phyloP scores from a whole-genome alignment of 1,284 basidiomycete species.

The Porodaedalea pini region DNA sequence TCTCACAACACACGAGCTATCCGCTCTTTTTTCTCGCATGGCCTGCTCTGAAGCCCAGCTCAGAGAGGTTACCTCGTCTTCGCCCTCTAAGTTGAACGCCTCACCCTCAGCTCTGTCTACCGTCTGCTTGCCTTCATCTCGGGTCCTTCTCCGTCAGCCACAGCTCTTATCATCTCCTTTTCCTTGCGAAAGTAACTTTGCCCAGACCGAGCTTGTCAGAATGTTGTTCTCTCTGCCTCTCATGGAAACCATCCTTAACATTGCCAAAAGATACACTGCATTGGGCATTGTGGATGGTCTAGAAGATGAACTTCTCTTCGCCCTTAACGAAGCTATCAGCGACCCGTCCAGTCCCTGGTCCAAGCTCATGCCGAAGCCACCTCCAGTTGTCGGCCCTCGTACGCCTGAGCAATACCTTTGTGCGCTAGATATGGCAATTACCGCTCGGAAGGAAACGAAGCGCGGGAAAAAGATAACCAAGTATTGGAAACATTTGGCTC shows the following conservation, averaged over 20 bases:
- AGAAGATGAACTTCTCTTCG: neutral
- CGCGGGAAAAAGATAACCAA: slow-evolving; percentile 9
- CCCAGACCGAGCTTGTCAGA: neutral
- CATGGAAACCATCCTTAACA: slow-evolving; percentile 8
- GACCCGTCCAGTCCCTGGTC: slow-evolving; percentile 12
- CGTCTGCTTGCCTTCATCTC: neutral
- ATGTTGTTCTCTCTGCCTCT: slow-evolving; percentile 9
- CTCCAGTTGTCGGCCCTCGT: neutral
- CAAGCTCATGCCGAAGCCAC: neutral
- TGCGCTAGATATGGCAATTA: slow-evolving; percentile 10
- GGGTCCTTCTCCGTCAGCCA: neutral
- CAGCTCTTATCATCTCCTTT: neutral
- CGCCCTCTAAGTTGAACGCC: neutral
- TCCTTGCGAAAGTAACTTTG: no score
- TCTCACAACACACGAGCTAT: slow-evolving; percentile 3
- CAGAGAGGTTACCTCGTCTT: neutral
- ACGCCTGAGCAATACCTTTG: slow-evolving; percentile 16
- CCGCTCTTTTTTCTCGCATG: slow-evolving; percentile 1
- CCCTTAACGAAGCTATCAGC: neutral
- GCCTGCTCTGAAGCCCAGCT: slow-evolving; percentile 8
- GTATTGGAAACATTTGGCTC: slow-evolving; percentile 14
- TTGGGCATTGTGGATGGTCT: neutral
- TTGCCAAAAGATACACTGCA: neutral
- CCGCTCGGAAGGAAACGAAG: slow-evolving; percentile 13
- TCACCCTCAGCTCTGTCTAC: neutral